Evolutionary conservation across 31 red algal species (phyloP).

Genomic region (Odonthalia washingtoniensis): DNA sequence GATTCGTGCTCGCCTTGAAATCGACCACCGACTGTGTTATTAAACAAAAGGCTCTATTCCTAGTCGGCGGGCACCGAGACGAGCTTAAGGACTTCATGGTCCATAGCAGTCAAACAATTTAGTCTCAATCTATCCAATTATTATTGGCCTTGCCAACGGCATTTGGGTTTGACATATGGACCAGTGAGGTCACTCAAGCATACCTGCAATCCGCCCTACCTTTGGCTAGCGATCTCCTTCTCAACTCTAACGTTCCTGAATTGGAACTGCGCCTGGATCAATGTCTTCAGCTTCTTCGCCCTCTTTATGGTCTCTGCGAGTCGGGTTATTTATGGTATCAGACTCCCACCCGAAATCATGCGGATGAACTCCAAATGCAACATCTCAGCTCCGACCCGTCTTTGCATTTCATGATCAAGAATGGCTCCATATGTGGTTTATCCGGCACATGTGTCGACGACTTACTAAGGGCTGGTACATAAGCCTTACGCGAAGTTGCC

Average conservation of each 20-base stretch:
- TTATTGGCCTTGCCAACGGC: conserved; percentile 19
- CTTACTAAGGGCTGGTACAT: conserved; percentile 1
- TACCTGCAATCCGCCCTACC: no score
- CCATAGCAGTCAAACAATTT: conserved; percentile 32
- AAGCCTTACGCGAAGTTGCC: not conserved
- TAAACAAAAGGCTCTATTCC: not conserved
- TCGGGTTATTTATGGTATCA: conserved; percentile 45
- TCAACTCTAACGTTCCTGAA: conserved; percentile 26
- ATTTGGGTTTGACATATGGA: conserved; percentile 39
- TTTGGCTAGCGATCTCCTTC: conserved; percentile 41
- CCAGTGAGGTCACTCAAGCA: no score
- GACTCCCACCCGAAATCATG: no score
- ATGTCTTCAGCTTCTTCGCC: conserved; percentile 39
- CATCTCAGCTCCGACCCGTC: conserved; percentile 48
- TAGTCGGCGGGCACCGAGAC: conserved; percentile 16
- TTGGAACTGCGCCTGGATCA: conserved; percentile 44
- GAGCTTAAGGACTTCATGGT: conserved; percentile 48
- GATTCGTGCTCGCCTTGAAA: conserved; percentile 49
- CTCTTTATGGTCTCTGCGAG: conserved; percentile 50
- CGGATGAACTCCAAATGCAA: conserved; percentile 20
- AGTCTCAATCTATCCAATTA: conserved; percentile 35
- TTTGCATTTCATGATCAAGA: not conserved
- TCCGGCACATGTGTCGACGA: conserved; percentile 46
- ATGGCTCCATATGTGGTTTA: conserved; percentile 21
- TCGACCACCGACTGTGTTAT: conserved; percentile 23